Percentiles rank a stretch among this genome's conserved stretches.
Conservation (phyloP, 805 yeast genomes). For the Zygosaccharomyces gambellarensis region DNA sequence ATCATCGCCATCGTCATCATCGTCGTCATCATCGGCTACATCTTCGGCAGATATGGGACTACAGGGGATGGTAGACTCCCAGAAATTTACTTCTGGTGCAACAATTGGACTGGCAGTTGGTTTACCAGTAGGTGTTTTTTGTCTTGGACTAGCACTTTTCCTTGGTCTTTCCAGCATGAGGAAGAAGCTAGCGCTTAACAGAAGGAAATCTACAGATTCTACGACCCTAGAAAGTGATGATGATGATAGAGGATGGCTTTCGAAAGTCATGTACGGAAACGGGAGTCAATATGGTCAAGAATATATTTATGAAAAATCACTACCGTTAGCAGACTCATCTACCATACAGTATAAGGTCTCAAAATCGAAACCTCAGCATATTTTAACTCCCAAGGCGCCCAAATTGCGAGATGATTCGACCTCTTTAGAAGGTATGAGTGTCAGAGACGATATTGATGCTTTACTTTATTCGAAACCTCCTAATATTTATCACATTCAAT, state of each 20-base stretch:
- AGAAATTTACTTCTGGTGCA: constrained; percentile 12
- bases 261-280: constrained; percentile 2
- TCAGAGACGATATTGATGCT: constrained; percentile 17
- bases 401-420: not conserved
- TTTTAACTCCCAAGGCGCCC: constrained; percentile 21
- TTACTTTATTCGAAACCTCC: constrained; percentile 28
- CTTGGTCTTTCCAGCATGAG: constrained; percentile 17
- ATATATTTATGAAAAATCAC: constrained; percentile 7
- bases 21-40: not conserved
- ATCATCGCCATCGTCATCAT: not conserved
- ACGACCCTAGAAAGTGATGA: not conserved
- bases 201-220: not conserved
- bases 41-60: not conserved
- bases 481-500: constrained; percentile 21
- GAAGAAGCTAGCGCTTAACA: constrained; percentile 4
- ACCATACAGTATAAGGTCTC: constrained; percentile 22
- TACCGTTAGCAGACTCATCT: constrained; percentile 15
- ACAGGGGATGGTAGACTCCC: constrained; percentile 3
- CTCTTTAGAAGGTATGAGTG: constrained; percentile 5
- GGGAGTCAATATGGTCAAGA: constrained; percentile 1
- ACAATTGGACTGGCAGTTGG: constrained; percentile 31
- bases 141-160: constrained; percentile 20
- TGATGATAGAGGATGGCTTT: constrained; percentile 12
- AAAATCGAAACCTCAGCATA: constrained; percentile 13
- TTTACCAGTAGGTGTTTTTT: constrained; percentile 30